Evolutionary conservation across 1,284 basidiomycete species (phyloP).

Genomic region (Coniophora puteana): DNA sequence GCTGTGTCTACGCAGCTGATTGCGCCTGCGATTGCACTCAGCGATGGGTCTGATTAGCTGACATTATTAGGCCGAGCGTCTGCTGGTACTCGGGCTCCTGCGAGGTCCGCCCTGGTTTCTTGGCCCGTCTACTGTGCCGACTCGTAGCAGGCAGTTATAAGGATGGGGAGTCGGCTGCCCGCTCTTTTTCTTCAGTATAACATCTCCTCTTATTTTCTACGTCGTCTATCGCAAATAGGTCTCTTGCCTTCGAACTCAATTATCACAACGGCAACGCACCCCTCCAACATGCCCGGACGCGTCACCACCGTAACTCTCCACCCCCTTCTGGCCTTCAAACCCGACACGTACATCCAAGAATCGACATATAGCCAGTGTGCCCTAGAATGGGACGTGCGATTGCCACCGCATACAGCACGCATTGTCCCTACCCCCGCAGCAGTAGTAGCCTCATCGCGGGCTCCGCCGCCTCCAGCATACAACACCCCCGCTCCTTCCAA

Average conservation of each 20-base stretch:
- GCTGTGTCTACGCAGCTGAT: too few species aligned
- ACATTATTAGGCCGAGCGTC: too few species aligned
- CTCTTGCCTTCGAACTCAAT: not conserved
- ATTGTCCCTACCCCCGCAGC: too few species aligned
- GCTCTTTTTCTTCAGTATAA: slow-evolving; percentile 17
- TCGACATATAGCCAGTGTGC: slow-evolving; percentile 12
- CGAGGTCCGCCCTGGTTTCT: too few species aligned
- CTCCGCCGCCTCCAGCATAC: too few species aligned
- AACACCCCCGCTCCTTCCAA: slow-evolving; percentile 28
- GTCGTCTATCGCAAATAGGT: too few species aligned
- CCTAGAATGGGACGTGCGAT: slow-evolving; percentile 47
- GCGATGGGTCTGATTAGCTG: too few species aligned
- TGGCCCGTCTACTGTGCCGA: slow-evolving; percentile 13
- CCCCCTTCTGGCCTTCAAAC: slow-evolving; percentile 14
- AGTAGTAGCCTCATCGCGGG: too few species aligned
- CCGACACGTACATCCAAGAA: slow-evolving; percentile 10
- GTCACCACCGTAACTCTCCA: slow-evolving; percentile 16
- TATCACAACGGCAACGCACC: slow-evolving; percentile 4
- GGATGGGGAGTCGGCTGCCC: not conserved
- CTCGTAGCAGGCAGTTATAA: slow-evolving; percentile 8
- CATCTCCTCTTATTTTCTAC: slow-evolving; percentile 2
- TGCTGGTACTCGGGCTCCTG: too few species aligned
- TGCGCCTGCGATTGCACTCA: too few species aligned
- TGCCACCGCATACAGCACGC: slow-evolving; percentile 34
- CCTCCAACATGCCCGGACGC: slow-evolving; percentile 12